Percentiles rank a stretch among this genome's conserved stretches.
Conservation (phyloP, 306 rosid genomes). For the Dryas octopetala region DNA sequence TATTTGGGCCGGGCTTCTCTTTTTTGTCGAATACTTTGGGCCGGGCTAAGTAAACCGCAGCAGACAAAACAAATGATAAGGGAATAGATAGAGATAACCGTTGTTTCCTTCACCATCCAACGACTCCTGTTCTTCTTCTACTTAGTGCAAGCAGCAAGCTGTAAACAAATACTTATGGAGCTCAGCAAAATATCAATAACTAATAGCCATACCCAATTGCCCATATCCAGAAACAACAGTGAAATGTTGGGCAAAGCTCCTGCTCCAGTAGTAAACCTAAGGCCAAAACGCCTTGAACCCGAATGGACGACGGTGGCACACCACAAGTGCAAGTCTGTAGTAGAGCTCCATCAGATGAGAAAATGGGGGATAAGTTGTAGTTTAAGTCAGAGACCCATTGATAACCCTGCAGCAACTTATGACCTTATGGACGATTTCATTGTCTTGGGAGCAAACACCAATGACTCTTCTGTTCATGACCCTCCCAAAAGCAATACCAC, state of each 20-base stretch:
- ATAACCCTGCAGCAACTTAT: constrained; percentile 9
- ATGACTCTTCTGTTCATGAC: background rate
- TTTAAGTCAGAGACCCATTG: background rate
- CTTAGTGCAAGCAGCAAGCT: too few species aligned
- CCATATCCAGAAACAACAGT: background rate
- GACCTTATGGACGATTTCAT: constrained; percentile 17
- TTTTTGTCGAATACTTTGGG: too few species aligned
- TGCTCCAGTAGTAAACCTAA: constrained; percentile 22
- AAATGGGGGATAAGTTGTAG: constrained; percentile 17
- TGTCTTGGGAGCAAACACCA: constrained; percentile 7
- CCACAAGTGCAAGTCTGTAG: constrained; percentile 1
- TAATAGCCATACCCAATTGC: background rate
- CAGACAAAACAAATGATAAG: background rate
- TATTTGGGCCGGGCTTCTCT: too few species aligned
- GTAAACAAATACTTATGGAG: background rate
- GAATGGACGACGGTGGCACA: constrained; percentile 4
- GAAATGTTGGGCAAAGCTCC: constrained; percentile 28
- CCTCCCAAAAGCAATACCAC: constrained; percentile 9
- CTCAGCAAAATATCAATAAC: background rate
- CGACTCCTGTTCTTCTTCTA: too few species aligned
- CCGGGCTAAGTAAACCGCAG: too few species aligned
- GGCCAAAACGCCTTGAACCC: constrained; percentile 22
- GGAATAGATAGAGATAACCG: background rate
- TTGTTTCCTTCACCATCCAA: too few species aligned
- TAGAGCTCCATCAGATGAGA: background rate